These are phyloP conservation scores for Aspergillus texensis DNA, from an alignment of 2,329 filamentous ascomycete genomes.

Conservation along the genomic window DNA sequence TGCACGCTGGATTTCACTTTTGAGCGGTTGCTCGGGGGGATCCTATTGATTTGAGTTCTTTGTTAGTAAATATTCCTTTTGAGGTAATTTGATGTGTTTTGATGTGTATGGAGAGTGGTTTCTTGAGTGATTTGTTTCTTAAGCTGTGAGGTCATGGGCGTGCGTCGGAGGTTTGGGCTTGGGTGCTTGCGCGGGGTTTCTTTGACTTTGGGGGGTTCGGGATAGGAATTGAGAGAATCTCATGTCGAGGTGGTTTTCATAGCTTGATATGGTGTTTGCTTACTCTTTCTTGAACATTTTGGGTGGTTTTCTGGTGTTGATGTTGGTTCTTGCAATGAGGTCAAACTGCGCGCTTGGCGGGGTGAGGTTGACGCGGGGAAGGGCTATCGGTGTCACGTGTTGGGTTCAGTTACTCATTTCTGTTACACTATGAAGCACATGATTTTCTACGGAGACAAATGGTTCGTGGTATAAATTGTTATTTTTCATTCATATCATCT, in stretches of 20 bases:
- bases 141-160: not conserved
- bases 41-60: slow-evolving; percentile 51
- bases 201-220: not conserved
- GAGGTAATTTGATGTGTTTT: not conserved
- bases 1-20: slow-evolving; percentile 98
- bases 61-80: slow-evolving; percentile 14
- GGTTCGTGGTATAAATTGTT: not conserved
- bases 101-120: not conserved
- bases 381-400: not conserved
- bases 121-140: not conserved
- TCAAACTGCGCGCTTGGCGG: not conserved
- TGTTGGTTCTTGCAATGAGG: not conserved
- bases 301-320: slow-evolving; percentile 8
- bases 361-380: slow-evolving; percentile 17
- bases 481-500: slow-evolving; percentile 9
- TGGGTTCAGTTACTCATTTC: not conserved
- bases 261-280: slow-evolving; percentile 30
- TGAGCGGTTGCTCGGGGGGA: slow-evolving; percentile 77
- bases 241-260: not conserved
- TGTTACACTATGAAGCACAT: not conserved
- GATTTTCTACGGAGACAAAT: not conserved
- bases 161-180: not conserved
- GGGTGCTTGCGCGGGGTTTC: not conserved
- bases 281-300: slow-evolving; percentile 94
- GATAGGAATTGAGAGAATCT: not conserved